phyloP scores from a whole-genome alignment of 768 basidiomycete genomes.

The Naganishia randhawae region DNA sequence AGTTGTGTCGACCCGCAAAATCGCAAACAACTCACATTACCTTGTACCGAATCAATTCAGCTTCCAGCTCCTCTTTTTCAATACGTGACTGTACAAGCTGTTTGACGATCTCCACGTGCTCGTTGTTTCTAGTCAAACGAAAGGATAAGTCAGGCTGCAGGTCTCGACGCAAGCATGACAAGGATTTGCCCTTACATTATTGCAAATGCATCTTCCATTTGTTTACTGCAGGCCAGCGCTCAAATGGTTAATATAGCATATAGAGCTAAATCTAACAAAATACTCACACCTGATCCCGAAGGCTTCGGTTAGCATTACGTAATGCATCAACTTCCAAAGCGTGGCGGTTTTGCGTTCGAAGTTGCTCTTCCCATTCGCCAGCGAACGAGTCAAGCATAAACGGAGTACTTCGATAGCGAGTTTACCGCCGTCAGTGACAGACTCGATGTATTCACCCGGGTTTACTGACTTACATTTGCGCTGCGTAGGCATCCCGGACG shows the following conservation, averaged over 20 bases:
- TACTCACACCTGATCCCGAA: constrained; percentile 75
- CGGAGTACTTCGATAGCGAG: constrained; percentile 59
- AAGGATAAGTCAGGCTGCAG: neutral
- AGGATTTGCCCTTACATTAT: constrained; percentile 56
- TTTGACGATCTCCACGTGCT: constrained; percentile 54
- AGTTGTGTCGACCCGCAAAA: neutral
- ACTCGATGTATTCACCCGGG: neutral
- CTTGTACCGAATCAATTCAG: constrained; percentile 91
- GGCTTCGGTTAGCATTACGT: constrained; percentile 68
- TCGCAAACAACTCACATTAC: constrained; percentile 61
- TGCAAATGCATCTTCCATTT: constrained; percentile 70
- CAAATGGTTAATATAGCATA: neutral
- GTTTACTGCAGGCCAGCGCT: constrained; percentile 59
- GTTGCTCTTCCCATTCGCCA: constrained; percentile 78
- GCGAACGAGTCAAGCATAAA: constrained; percentile 91
- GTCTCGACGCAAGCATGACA: constrained; percentile 17
- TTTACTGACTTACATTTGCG: constrained; percentile 59
- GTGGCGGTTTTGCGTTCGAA: constrained; percentile 75
- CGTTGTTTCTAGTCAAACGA: constrained; percentile 38
- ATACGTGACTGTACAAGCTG: constrained; percentile 84
- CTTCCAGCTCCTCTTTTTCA: constrained; percentile 86
- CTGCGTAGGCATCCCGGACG: constrained; percentile 76
- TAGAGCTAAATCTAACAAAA: neutral
- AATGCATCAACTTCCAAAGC: constrained; percentile 77
- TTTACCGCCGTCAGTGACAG: neutral